Percentiles rank a stretch among this genome's conserved stretches.
phyloP scores from a whole-genome alignment of 2,329 filamentous ascomycete genomes.

The Phialophora tarda region DNA sequence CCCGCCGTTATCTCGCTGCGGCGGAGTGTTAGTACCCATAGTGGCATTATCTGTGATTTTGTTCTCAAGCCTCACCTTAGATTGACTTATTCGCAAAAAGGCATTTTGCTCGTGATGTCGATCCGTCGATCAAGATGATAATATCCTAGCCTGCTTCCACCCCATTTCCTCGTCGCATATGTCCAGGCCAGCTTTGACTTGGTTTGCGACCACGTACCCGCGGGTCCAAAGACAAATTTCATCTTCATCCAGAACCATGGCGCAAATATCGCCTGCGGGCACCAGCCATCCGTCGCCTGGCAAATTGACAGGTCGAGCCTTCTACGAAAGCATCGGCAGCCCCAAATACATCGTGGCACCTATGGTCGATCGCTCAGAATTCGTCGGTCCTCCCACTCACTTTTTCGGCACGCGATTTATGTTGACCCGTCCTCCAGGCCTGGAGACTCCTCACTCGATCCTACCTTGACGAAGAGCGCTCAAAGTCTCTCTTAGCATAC shows the following conservation, averaged over 20 bases:
- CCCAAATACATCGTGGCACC: conserved; percentile 90
- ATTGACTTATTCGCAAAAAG: background rate
- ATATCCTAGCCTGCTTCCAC: background rate
- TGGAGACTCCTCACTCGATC: conserved; percentile 97
- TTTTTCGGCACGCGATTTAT: conserved; percentile 14
- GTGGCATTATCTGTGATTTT: background rate
- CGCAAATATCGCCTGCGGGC: conserved; percentile 23
- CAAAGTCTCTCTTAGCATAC: conserved; percentile 77
- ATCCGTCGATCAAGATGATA: background rate
- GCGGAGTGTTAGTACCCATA: background rate
- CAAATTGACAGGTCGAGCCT: conserved; percentile 82
- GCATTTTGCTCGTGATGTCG: background rate
- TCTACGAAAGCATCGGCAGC: conserved; percentile 93
- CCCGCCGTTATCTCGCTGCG: background rate
- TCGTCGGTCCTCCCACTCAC: conserved; percentile 64
- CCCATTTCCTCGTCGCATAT: background rate
- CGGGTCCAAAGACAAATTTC: background rate
- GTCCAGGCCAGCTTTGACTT: conserved; percentile 4
- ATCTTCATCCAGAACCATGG: conserved; percentile 26
- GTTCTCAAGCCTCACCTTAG: background rate
- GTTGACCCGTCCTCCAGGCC: conserved; percentile 62
- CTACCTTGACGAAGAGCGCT: conserved; percentile 73
- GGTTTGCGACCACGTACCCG: conserved; percentile 7
- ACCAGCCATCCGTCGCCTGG: conserved; percentile 4
- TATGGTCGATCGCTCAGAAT: conserved; percentile 98